Conservation (phyloP, 2,329 filamentous ascomycete genomes). For the Colletotrichum truncatum region DNA sequence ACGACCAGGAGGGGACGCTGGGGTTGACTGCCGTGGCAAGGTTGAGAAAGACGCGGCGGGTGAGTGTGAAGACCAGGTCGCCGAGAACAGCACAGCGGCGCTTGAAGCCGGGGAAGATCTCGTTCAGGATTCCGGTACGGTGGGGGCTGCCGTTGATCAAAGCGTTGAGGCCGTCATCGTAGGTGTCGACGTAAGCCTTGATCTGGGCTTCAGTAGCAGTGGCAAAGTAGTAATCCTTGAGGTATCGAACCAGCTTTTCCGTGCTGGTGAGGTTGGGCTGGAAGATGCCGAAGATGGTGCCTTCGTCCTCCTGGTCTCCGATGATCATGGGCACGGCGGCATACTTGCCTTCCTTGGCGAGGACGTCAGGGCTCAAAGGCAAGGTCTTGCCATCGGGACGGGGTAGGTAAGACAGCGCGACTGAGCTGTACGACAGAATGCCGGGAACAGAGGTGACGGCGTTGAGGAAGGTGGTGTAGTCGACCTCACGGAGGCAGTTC, state of each 20-base stretch:
- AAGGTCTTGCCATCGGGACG: constrained; percentile 66
- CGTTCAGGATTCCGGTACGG: constrained; percentile 64
- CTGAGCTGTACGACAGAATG: constrained; percentile 62
- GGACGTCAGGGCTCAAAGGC: constrained; percentile 60
- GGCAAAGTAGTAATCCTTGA: constrained; percentile 39
- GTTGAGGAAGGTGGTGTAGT: constrained; percentile 60
- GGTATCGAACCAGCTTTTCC: constrained; percentile 46
- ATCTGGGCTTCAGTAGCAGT: constrained; percentile 44
- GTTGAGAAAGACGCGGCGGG: constrained; percentile 54
- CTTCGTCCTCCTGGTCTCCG: constrained; percentile 73
- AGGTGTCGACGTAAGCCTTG: constrained; percentile 60
- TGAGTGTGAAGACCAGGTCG: constrained; percentile 65
- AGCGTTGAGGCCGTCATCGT: constrained; percentile 55
- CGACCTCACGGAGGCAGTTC: constrained; percentile 62
- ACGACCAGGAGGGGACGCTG: constrained; percentile 75
- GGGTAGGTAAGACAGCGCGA: constrained; percentile 70
- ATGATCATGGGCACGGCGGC: constrained; percentile 69
- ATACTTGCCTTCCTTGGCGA: constrained; percentile 58
- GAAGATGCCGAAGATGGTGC: constrained; percentile 69
- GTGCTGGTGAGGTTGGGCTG: constrained; percentile 67
- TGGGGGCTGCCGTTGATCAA: constrained; percentile 69
- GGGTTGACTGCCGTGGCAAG: constrained; percentile 52
- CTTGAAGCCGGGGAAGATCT: constrained; percentile 73
- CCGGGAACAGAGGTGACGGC: constrained; percentile 68
- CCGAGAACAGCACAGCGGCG: constrained; percentile 70